phyloP scores from a whole-genome alignment of 1,284 basidiomycete genomes.

The Irpex sp. region DNA sequence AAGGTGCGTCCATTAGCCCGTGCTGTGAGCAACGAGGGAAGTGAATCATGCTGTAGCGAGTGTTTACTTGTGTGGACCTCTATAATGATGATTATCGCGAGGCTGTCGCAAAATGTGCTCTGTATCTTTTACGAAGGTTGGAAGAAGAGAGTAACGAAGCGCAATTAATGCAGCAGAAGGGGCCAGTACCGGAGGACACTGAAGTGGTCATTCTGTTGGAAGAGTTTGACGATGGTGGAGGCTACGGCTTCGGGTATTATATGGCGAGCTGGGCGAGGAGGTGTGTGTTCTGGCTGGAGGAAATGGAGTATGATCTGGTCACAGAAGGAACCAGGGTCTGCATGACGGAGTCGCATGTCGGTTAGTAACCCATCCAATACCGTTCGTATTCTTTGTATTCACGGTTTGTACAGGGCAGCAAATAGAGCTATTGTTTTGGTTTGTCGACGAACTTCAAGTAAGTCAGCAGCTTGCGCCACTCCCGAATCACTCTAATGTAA shows the following conservation, averaged over 20 bases:
- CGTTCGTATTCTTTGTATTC: not conserved
- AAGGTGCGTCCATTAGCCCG: constrained; percentile 3
- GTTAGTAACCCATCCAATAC: constrained; percentile 4
- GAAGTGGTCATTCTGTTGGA: constrained; percentile 17
- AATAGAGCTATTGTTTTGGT: constrained; percentile 13
- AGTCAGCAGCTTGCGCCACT: not conserved
- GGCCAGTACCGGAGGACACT: not conserved
- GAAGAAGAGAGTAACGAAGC: no score
- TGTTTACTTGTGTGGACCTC: not conserved
- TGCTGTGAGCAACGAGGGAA: not conserved
- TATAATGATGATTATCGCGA: not conserved
- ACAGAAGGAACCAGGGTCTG: not conserved
- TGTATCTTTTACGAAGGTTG: not conserved
- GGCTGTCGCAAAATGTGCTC: not conserved
- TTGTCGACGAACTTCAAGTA: not conserved
- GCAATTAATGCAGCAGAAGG: not conserved
- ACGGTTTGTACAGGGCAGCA: constrained; percentile 3
- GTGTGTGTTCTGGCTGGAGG: constrained; percentile 17
- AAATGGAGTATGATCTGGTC: constrained; percentile 2
- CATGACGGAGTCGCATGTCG: constrained; percentile 10
- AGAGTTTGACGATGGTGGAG: constrained; percentile 11
- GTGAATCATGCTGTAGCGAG: not conserved
- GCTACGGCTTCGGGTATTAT: constrained; percentile 13
- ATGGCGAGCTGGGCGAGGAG: constrained; percentile 11
- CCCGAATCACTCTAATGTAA: no score